Percentiles rank a stretch among this genome's conserved stretches.
Conservation (phyloP, 768 basidiomycete species). For the Cubamyces sp. region DNA sequence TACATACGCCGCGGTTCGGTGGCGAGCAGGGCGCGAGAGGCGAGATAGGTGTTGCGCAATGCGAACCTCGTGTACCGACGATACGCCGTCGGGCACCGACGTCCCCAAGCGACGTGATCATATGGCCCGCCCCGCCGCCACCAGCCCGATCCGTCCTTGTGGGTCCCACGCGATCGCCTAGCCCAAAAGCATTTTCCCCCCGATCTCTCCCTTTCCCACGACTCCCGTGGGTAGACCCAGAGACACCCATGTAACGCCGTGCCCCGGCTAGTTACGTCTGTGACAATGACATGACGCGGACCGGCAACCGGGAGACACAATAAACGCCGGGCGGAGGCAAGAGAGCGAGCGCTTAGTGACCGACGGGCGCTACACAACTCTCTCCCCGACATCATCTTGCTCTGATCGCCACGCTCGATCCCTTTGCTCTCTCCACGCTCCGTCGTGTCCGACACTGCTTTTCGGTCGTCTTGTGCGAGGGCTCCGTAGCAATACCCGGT, state of each 20-base stretch:
- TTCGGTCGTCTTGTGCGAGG: slow-evolving; percentile 7
- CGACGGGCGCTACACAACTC: slow-evolving; percentile 14
- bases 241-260: neutral
- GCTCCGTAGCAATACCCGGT: neutral
- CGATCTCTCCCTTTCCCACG: slow-evolving; percentile 16
- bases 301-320: neutral
- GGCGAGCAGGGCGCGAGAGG: neutral
- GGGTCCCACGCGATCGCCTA: slow-evolving; percentile 7
- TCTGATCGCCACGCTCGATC: slow-evolving; percentile 22
- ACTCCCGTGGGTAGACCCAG: neutral
- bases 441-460: slow-evolving; percentile 15
- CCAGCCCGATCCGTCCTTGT: slow-evolving; percentile 14
- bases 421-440: neutral
- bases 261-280: slow-evolving; percentile 7
- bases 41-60: neutral
- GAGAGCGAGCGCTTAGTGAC: slow-evolving; percentile 8
- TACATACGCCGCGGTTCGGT: neutral
- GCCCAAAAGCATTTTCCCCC: neutral
- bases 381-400: slow-evolving; percentile 20
- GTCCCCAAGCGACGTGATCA: slow-evolving; percentile 11
- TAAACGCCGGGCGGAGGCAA: slow-evolving; percentile 5
- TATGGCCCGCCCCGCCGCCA: slow-evolving; percentile 19
- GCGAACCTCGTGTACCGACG: slow-evolving; percentile 8
- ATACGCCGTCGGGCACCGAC: slow-evolving; percentile 1
- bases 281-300: slow-evolving; percentile 1